Percentiles rank a stretch among this genome's conserved stretches.
Conservation (phyloP, 108 stramenopile species). For the Mediolabrus comicus region DNA sequence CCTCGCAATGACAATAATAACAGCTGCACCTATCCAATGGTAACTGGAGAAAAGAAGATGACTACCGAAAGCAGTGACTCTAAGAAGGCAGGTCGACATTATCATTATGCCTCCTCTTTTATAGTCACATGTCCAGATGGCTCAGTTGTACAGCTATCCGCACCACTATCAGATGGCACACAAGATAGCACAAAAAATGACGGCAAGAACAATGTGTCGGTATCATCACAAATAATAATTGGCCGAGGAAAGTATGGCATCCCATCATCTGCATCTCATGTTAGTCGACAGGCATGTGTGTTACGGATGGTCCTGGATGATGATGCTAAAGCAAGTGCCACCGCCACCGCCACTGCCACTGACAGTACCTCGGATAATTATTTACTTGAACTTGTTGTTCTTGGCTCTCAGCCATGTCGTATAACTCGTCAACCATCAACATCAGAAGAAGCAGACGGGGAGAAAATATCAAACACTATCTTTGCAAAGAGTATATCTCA, state of each 20-base stretch:
- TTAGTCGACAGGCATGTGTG: conserved; percentile 6
- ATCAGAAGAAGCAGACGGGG: background rate
- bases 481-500: background rate
- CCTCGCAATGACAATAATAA: background rate
- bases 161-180: background rate
- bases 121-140: background rate
- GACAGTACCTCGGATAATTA: background rate
- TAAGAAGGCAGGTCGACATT: background rate
- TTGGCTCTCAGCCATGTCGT: conserved; percentile 9
- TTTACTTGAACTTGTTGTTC: background rate
- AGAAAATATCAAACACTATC: background rate
- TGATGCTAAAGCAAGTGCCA: background rate
- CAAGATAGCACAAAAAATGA: background rate
- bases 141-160: background rate
- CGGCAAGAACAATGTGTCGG: background rate
- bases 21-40: background rate
- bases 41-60: background rate
- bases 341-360: background rate
- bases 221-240: background rate
- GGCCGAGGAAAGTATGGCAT: conserved; percentile 7
- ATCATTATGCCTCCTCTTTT: background rate
- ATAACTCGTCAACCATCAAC: background rate
- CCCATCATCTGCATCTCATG: background rate
- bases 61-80: background rate
- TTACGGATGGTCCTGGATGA: background rate